phyloP scores from a whole-genome alignment of 805 yeast genomes.

The Candida sithepensis region DNA sequence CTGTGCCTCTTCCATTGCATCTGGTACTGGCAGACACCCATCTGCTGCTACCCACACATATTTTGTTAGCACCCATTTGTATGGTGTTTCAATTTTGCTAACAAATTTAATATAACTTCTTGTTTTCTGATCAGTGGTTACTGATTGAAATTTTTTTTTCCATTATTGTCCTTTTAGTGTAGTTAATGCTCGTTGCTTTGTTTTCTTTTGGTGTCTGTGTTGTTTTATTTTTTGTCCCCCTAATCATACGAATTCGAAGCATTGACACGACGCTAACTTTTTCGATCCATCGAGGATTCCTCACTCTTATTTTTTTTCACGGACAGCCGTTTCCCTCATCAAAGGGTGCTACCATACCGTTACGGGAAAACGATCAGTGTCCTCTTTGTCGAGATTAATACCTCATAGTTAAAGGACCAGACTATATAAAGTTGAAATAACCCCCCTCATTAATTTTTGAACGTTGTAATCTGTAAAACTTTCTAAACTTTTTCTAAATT shows the following conservation, averaged over 20 bases:
- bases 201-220: neutral
- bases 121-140: too few relatives aligned
- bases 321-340: neutral
- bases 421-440: neutral
- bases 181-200: neutral
- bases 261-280: neutral
- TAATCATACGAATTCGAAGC: too few relatives aligned
- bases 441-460: neutral
- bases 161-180: neutral
- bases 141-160: too few relatives aligned
- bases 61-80: conserved; percentile 1
- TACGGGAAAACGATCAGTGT: neutral
- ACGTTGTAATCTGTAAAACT: too few relatives aligned
- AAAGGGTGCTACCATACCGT: neutral
- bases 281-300: neutral
- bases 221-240: neutral
- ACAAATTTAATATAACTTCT: neutral
- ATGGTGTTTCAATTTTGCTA: neutral
- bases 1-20: neutral
- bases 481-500: too few relatives aligned
- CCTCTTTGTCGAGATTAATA: neutral
- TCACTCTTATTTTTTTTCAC: neutral
- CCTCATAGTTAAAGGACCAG: neutral
- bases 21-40: too few relatives aligned
- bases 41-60: neutral